These are phyloP conservation scores for Pneumocystis canis DNA, from an alignment of 1,139 yeast genomes.

Conservation along the genomic window DNA sequence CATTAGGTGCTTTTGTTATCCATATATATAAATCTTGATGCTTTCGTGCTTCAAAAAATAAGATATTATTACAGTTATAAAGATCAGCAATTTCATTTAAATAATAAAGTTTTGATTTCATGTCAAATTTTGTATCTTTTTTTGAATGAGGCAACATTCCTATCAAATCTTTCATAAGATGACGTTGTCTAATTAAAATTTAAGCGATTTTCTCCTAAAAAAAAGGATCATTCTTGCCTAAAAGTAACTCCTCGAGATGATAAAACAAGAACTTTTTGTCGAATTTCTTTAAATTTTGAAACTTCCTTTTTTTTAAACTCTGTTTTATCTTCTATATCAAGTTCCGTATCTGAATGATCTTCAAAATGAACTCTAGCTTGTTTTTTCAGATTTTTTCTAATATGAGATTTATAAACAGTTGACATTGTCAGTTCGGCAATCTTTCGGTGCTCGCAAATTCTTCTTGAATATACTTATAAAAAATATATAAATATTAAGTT, in stretches of 20 bases:
- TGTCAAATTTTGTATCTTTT: slow-evolving; percentile 90
- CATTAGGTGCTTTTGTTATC: slow-evolving; percentile 94
- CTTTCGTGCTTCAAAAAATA: slow-evolving; percentile 91
- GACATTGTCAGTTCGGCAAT: background rate
- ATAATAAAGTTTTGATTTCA: slow-evolving; percentile 76
- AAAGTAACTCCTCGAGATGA: slow-evolving; percentile 79
- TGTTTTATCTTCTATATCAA: background rate
- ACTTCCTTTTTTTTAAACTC: background rate
- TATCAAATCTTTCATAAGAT: slow-evolving; percentile 68
- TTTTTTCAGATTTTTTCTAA: background rate
- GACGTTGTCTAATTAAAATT: slow-evolving; percentile 71
- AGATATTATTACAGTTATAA: slow-evolving; percentile 88
- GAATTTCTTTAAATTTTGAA: background rate
- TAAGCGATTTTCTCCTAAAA: background rate
- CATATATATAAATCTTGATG: slow-evolving; percentile 90
- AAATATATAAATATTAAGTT: background rate
- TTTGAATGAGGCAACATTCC: slow-evolving; percentile 83
- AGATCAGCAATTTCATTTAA: slow-evolving; percentile 91
- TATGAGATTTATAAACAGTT: background rate
- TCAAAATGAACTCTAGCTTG: background rate
- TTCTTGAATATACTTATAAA: background rate
- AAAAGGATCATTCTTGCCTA: slow-evolving; percentile 11
- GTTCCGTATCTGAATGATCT: too few relatives aligned
- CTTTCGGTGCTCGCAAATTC: too few relatives aligned
- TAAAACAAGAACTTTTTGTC: slow-evolving; percentile 58